phyloP scores from a whole-genome alignment of 1,284 basidiomycete genomes.

The Leccinum fuscescens region DNA sequence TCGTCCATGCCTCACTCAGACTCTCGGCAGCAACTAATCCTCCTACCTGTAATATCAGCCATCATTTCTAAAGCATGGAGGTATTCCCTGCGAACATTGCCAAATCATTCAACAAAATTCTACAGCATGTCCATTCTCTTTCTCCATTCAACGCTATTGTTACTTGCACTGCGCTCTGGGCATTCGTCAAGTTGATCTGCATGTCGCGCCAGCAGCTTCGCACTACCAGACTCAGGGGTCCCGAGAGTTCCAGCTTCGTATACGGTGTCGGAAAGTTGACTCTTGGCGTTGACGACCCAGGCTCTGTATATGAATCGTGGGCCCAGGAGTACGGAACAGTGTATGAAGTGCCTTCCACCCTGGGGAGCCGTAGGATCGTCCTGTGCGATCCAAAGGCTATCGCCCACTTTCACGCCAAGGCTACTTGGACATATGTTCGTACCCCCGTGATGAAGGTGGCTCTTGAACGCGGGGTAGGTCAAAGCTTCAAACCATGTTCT shows the following conservation, averaged over 20 bases:
- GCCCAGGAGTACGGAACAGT: neutral
- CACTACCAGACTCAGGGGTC: neutral
- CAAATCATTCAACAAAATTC: neutral
- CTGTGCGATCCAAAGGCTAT: neutral
- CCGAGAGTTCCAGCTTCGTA: neutral
- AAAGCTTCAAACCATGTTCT: neutral
- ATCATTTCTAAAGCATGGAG: neutral
- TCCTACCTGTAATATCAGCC: neutral
- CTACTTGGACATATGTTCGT: neutral
- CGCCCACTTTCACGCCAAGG: neutral
- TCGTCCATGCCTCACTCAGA: neutral
- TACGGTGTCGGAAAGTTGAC: neutral
- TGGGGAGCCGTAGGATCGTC: neutral
- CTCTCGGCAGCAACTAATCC: neutral
- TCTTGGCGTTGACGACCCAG: neutral
- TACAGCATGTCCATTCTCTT: neutral
- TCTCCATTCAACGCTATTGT: neutral
- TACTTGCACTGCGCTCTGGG: neutral
- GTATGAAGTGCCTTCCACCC: neutral
- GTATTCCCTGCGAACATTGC: neutral
- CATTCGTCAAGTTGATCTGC: neutral
- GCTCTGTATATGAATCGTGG: neutral
- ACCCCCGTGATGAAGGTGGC: neutral
- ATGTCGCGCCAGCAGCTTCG: neutral
- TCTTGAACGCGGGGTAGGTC: neutral